Evolutionary conservation across 148 eudicot species (phyloP).

Genomic region (Heliamphora exappendiculata): DNA sequence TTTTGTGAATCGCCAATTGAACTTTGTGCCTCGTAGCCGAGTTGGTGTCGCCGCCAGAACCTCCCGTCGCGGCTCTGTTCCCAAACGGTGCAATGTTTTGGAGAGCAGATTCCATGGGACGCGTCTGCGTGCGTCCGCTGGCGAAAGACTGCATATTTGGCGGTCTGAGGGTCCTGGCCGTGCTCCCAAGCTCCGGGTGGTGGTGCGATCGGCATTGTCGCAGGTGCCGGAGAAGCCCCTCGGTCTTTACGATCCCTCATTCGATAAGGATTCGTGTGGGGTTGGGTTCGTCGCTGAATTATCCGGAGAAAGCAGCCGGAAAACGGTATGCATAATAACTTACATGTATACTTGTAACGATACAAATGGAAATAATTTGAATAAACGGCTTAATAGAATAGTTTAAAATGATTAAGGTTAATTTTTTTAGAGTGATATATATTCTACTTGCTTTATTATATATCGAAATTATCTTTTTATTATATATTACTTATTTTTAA

Average conservation of each 20-base stretch:
- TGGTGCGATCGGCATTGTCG: constrained; percentile 59
- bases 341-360: neutral
- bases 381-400: no score
- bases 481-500: neutral
- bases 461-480: neutral
- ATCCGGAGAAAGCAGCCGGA: constrained; percentile 70
- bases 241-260: constrained; percentile 72
- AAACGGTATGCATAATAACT: constrained; percentile 51
- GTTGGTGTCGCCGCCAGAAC: constrained; percentile 19
- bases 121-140: constrained; percentile 24
- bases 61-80: constrained; percentile 29
- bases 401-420: no score
- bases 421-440: no score
- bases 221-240: constrained; percentile 88
- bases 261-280: constrained; percentile 93
- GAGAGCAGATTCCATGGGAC: constrained; percentile 23
- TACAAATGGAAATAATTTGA: no score
- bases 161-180: constrained; percentile 49
- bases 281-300: constrained; percentile 96
- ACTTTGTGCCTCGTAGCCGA: constrained; percentile 31
- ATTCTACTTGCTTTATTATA: no score
- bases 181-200: constrained; percentile 47
- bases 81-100: constrained; percentile 7
- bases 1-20: constrained; percentile 18
- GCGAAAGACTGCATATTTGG: constrained; percentile 35